These are phyloP conservation scores for Petunia hybrid DNA, from an alignment of 305 asterid genomes.

Conservation along the genomic window DNA sequence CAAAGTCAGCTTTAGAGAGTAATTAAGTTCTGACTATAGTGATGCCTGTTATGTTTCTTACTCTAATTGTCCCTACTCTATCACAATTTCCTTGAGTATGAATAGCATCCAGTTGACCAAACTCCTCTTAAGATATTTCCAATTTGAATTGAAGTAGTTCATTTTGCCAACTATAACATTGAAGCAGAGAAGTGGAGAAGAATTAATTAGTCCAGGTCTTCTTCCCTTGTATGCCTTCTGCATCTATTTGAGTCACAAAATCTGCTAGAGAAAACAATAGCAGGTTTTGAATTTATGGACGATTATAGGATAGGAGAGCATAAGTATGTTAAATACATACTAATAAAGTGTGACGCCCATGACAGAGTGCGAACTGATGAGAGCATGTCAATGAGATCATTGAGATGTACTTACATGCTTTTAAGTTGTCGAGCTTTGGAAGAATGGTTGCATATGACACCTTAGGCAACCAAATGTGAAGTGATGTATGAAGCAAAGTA, in stretches of 20 bases:
- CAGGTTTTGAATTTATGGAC: neutral
- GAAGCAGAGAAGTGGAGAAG: neutral
- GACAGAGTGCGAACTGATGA: too few species aligned
- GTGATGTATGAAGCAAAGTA: too few species aligned
- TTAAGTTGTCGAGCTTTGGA: too few species aligned
- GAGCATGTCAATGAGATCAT: too few species aligned
- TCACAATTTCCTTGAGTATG: neutral
- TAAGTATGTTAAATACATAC: neutral
- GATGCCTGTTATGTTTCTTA: constrained; percentile 6
- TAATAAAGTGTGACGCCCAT: too few species aligned
- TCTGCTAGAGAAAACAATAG: neutral
- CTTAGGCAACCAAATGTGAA: too few species aligned
- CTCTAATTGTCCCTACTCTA: neutral
- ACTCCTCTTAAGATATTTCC: neutral
- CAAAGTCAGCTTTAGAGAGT: constrained; percentile 99
- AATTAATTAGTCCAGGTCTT: neutral
- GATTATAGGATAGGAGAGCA: neutral
- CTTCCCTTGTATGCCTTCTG: neutral
- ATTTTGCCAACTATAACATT: neutral
- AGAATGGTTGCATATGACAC: too few species aligned
- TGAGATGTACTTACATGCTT: too few species aligned
- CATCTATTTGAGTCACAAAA: neutral
- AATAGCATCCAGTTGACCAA: neutral
- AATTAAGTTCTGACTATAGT: constrained; percentile 40
- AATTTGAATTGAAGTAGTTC: neutral